Evolutionary conservation across 495 filamentous ascomycete genomes (phyloP).

Genomic region (Neurospora africana): DNA sequence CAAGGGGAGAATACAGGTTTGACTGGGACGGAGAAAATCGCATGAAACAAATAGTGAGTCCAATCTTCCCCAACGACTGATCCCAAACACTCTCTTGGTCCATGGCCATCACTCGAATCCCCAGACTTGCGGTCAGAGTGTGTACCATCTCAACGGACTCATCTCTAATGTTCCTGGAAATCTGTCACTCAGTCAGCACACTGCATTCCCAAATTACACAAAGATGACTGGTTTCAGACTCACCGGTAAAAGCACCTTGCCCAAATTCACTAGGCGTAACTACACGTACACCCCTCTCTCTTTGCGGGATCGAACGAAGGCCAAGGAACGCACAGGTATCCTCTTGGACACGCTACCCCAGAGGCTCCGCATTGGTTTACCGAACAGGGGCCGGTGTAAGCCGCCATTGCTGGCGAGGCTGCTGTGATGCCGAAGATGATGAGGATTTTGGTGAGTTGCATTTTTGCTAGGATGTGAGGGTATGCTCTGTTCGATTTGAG

Average conservation of each 20-base stretch:
- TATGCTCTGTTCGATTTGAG: neutral
- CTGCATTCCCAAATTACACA: neutral
- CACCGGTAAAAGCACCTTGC: neutral
- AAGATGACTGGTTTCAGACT: neutral
- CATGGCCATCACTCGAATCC: neutral
- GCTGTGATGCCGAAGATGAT: neutral
- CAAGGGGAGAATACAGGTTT: neutral
- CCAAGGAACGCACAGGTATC: slow-evolving; percentile 18
- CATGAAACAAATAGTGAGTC: neutral
- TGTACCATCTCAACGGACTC: no score
- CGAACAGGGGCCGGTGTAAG: slow-evolving; percentile 19
- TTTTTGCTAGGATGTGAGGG: neutral
- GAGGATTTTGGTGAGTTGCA: slow-evolving; percentile 1
- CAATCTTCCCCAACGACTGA: neutral
- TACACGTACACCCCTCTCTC: slow-evolving; percentile 18
- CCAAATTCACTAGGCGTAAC: slow-evolving; percentile 2
- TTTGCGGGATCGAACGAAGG: slow-evolving; percentile 12
- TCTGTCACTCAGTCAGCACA: neutral
- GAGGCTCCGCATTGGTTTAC: slow-evolving; percentile 9
- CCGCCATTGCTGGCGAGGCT: neutral
- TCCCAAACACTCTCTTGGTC: neutral
- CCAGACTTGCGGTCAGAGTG: neutral
- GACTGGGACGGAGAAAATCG: neutral
- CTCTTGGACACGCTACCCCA: slow-evolving; percentile 10
- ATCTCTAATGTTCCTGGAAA: no score